Evolutionary conservation across 306 rosid genomes (phyloP).

Genomic region (Cucurbita moschata): DNA sequence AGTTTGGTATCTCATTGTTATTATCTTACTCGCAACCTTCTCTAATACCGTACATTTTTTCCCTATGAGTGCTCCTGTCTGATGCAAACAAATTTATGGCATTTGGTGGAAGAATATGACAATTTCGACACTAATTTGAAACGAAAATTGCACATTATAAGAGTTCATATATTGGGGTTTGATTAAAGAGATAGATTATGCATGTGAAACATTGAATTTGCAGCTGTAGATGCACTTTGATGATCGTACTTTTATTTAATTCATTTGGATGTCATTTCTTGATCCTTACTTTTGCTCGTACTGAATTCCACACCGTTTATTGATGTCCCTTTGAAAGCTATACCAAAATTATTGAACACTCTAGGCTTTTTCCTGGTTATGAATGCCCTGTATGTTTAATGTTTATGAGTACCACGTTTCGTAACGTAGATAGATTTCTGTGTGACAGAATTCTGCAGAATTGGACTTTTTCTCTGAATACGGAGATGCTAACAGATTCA

Average conservation of each 20-base stretch:
- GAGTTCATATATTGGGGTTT: background rate
- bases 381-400: background rate
- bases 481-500: conserved; percentile 73
- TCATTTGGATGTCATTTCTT: conserved; percentile 17
- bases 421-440: conserved; percentile 14
- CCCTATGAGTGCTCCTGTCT: background rate
- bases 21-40: background rate
- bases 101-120: background rate
- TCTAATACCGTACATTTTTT: background rate
- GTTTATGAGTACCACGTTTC: background rate
- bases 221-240: background rate
- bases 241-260: background rate
- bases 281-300: background rate
- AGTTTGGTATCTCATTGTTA: background rate
- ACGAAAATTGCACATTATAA: background rate
- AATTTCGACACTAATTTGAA: background rate
- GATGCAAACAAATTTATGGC: background rate
- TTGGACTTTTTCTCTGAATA: conserved; percentile 89
- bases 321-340: background rate
- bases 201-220: background rate
- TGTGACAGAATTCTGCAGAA: conserved; percentile 52
- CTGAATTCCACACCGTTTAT: background rate
- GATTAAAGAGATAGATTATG: background rate
- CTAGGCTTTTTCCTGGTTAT: background rate
- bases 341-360: background rate